Evolutionary conservation across 768 basidiomycete genomes (phyloP), one percentile per base, ranked within the genome.

Genomic region (Suillus subalutaceus): DNA sequence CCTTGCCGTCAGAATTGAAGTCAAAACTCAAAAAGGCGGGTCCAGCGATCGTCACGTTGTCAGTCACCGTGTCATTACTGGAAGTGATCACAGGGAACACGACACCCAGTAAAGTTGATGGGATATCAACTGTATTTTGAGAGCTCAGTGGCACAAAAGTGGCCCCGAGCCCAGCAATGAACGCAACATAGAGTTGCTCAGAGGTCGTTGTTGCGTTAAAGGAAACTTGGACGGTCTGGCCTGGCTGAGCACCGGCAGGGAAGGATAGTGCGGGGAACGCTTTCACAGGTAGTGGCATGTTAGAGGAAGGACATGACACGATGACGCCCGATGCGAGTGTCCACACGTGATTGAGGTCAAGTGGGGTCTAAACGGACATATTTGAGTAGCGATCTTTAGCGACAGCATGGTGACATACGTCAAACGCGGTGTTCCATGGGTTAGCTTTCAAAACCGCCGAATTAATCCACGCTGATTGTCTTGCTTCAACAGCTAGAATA

Each of bases 401-500:
- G 41, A 41, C 18, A 12, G 16, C 23, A 60, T 26, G n/a, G 41
- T 16, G 20, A 65, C 46, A 65, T 64, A 74, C 73, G 69, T 86
- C 84, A 74, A 84, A 84, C 3, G 84, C 74, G 8, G 80, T 79
- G 64, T 81, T 80, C 83, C 85, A 87, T 2, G 83, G 76, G 40
- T 81, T 73, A 35, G 70, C 71, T 62, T 82, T 76, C 61, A 74
- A 70, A 16, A 82, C 81, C n/a, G 79, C 78, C 13, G 80, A 77
- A 62, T 75, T 68, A 38, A 87, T 69, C 86, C 86, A 88, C 12
- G 81, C 77, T 26, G 81, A 78, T 70, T 88, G 86, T 50, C 85
- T 79, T 60, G 84, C 79, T 73, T 88, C 86, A 56, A 80, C 82
- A 35, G 83, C 79, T 23, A 91, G 79, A 69, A 93, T 90, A 23